A percentile compares a stretch with the other conserved stretches of the same genome.
Conservation (phyloP, 2,329 filamentous ascomycete species). For the Mycosphaerella sp. region DNA sequence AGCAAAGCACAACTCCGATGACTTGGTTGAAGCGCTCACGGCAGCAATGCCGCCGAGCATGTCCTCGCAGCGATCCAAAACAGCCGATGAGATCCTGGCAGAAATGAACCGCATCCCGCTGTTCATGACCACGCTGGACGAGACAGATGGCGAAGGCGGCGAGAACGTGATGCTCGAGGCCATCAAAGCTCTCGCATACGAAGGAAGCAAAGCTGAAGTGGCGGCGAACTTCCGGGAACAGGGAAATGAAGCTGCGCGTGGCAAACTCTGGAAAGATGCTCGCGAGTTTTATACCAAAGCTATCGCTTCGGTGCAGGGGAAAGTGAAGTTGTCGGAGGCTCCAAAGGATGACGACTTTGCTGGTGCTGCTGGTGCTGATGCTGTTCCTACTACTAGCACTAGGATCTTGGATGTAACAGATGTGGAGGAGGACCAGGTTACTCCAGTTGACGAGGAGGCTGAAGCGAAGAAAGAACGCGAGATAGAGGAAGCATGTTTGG, state of each 20-base stretch:
- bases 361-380: not conserved
- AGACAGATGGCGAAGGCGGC: constrained; percentile 49
- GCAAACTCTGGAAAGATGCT: constrained; percentile 70
- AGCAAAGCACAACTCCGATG: constrained; percentile 11
- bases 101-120: constrained; percentile 69
- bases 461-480: constrained; percentile 55
- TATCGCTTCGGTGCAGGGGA: constrained; percentile 56
- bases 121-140: constrained; percentile 88
- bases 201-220: constrained; percentile 81
- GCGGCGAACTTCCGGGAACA: constrained; percentile 79
- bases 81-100: constrained; percentile 53
- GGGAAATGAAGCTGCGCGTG: constrained; percentile 80
- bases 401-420: constrained; percentile 6
- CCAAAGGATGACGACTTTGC: not conserved
- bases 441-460: constrained; percentile 53
- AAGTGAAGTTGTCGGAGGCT: constrained; percentile 16
- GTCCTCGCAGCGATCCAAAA: constrained; percentile 51
- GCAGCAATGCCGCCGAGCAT: constrained; percentile 53
- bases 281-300: constrained; percentile 88
- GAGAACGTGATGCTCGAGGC: constrained; percentile 82
- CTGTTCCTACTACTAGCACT: not conserved
- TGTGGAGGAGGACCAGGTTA: constrained; percentile 6
- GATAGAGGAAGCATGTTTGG: constrained; percentile 68
- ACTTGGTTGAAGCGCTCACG: constrained; percentile 20
- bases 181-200: constrained; percentile 82